Evolutionary conservation across 768 basidiomycete genomes (phyloP).

Genomic region (Leccinum sublutescens): DNA sequence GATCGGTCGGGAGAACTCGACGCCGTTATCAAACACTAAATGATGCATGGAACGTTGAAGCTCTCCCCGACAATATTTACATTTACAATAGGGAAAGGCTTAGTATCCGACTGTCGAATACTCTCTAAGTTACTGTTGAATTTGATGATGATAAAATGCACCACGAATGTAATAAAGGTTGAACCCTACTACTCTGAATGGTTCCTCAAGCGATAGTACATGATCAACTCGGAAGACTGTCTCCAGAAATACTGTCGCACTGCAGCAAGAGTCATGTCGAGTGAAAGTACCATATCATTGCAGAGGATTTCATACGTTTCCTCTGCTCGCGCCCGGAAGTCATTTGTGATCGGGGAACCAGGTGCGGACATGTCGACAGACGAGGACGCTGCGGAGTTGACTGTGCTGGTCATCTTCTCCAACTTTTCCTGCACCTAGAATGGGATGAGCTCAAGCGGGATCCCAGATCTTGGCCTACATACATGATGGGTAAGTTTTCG

Average conservation of each 20-base stretch:
- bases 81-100: not conserved
- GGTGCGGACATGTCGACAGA: slow-evolving; percentile 41
- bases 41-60: not conserved
- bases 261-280: slow-evolving; percentile 87
- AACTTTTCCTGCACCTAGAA: slow-evolving; percentile 80
- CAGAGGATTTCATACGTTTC: slow-evolving; percentile 86
- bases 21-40: not conserved
- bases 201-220: slow-evolving; percentile 67
- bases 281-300: slow-evolving; percentile 77
- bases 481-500: slow-evolving; percentile 84
- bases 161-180: not conserved
- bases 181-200: slow-evolving; percentile 2
- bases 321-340: slow-evolving; percentile 44
- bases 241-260: slow-evolving; percentile 91
- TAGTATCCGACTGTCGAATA: slow-evolving; percentile 17
- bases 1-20: not conserved
- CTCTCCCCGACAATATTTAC: not conserved
- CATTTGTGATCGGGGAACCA: slow-evolving; percentile 24
- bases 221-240: slow-evolving; percentile 64
- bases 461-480: slow-evolving; percentile 27
- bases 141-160: not conserved
- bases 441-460: slow-evolving; percentile 6
- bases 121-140: slow-evolving; percentile 18
- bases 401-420: slow-evolving; percentile 48
- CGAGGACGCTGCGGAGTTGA: slow-evolving; percentile 28